Evolutionary conservation across 2,329 filamentous ascomycete genomes (phyloP).

Genomic region (Aspergillus awamori): DNA sequence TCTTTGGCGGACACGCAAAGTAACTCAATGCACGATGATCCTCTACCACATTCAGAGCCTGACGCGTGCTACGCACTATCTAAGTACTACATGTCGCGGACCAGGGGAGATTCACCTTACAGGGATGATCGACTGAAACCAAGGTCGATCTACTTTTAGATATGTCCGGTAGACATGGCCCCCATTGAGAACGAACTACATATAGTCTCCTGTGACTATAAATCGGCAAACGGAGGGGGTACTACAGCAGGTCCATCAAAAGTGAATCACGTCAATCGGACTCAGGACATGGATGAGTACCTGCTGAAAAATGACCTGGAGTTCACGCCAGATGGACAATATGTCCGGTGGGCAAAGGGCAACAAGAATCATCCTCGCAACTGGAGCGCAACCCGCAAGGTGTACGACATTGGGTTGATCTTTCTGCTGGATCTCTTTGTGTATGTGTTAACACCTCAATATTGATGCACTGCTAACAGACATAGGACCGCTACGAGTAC

Average conservation of each 20-base stretch:
- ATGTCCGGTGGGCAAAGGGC: constrained; percentile 19
- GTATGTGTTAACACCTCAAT: background rate
- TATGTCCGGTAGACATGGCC: background rate
- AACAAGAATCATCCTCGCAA: constrained; percentile 28
- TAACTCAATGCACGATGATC: background rate
- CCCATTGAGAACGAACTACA: background rate
- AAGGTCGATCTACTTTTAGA: background rate
- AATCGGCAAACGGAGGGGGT: too few relatives aligned
- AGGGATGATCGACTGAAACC: background rate
- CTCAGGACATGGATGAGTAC: background rate
- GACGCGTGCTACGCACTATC: background rate
- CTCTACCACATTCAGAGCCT: background rate
- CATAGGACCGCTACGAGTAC: constrained; percentile 18
- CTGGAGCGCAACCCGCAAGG: constrained; percentile 24
- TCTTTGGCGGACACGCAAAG: background rate
- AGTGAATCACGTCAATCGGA: too few relatives aligned
- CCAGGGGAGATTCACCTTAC: background rate
- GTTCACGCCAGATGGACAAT: constrained; percentile 18
- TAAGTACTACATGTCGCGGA: background rate
- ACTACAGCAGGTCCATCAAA: too few relatives aligned
- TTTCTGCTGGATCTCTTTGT: constrained; percentile 29
- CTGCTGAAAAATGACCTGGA: constrained; percentile 17
- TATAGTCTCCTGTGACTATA: too few relatives aligned
- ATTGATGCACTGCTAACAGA: background rate
- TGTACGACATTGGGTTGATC: constrained; percentile 28